Evolutionary conservation across 192 early-diverging fungal species (phyloP), one percentile per base, ranked within the genome.

Genomic region (Gamsiella multidivaricata): DNA sequence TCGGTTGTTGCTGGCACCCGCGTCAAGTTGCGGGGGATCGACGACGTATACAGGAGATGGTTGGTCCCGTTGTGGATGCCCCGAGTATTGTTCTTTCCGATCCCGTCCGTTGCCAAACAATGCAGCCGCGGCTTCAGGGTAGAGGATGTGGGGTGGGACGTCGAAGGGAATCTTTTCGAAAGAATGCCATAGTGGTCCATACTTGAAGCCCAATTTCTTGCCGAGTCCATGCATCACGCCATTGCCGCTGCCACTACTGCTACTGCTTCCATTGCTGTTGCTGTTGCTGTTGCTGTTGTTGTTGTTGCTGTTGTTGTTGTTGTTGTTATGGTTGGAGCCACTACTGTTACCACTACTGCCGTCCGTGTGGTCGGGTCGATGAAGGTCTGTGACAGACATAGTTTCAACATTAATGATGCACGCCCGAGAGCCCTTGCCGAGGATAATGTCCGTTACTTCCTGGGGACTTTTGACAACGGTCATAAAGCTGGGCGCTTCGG

Each of bases 81-180:
- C 18, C 11, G 36, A n/a, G 25, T 64, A 64, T 14, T 34, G 49
- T 20, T 23, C 59, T 36, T 76, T 76, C 17, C 45, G 20, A 32
- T 67, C 51, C 26, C 22, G 34, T 6, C 33, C 26, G 25, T 5
- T 37, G 31, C 49, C 59, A 31, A 58, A 78, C 8, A 78, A 33
- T 1, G 60, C 66, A n/a, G 61, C 61, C 1, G 65, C 66, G 2
- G 74, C 60, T 1, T 61, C 65, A 1, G 74, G 65, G 28, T 64
- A 78, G 12, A 78, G 41, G 33, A 78, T 78, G 36, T 69, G 54
- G 15, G 74, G 46, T 10, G 74, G 74, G 3, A 78, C 74, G 37
- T 78, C 74, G n/a, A 78, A 78, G 1, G 74, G 74, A 5, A 78
- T 78, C 61, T 68, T 78, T 45, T 78, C 74, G 37, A 78, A 78